phyloP scores from a whole-genome alignment of 331 rosid genomes.

The Phaseolus coccineus region DNA sequence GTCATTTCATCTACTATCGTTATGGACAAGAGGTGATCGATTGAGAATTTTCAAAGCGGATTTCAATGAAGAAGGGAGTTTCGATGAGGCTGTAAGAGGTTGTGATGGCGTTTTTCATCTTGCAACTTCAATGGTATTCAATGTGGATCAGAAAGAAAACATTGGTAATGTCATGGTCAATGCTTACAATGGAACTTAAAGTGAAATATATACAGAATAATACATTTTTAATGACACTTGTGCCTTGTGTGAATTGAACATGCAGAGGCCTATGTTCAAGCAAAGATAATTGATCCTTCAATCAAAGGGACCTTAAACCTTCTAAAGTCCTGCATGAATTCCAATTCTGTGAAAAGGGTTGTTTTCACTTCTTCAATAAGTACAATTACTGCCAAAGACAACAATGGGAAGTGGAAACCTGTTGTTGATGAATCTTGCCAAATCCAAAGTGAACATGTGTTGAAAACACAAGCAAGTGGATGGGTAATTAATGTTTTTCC shows the following conservation, averaged over 20 bases:
- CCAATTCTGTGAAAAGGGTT: slow-evolving; percentile 80
- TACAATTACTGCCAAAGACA: slow-evolving; percentile 74
- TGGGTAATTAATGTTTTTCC: slow-evolving; percentile 60
- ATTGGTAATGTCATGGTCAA: slow-evolving; percentile 53
- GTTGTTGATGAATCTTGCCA: slow-evolving; percentile 83
- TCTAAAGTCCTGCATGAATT: slow-evolving; percentile 74
- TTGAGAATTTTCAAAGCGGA: slow-evolving; percentile 75
- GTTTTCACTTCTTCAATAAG: slow-evolving; percentile 91
- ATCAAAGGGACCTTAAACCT: slow-evolving; percentile 72
- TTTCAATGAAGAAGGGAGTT: slow-evolving; percentile 75
- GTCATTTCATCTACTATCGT: slow-evolving; percentile 62
- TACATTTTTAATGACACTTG: background rate
- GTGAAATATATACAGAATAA: background rate
- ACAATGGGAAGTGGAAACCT: slow-evolving; percentile 56
- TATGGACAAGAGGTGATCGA: slow-evolving; percentile 59
- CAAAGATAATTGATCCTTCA: slow-evolving; percentile 64
- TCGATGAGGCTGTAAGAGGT: slow-evolving; percentile 75
- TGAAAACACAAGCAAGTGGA: slow-evolving; percentile 74
- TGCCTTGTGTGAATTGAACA: slow-evolving; percentile 14
- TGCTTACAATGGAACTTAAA: background rate
- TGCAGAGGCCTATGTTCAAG: slow-evolving; percentile 70
- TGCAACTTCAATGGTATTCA: slow-evolving; percentile 84
- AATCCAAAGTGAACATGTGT: slow-evolving; percentile 54
- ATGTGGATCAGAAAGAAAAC: slow-evolving; percentile 50
- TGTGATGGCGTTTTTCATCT: slow-evolving; percentile 84